Percentiles rank a stretch among this genome's conserved stretches.
phyloP scores from a whole-genome alignment of 805 yeast genomes.

The Wilhelminamyces savonicus region DNA sequence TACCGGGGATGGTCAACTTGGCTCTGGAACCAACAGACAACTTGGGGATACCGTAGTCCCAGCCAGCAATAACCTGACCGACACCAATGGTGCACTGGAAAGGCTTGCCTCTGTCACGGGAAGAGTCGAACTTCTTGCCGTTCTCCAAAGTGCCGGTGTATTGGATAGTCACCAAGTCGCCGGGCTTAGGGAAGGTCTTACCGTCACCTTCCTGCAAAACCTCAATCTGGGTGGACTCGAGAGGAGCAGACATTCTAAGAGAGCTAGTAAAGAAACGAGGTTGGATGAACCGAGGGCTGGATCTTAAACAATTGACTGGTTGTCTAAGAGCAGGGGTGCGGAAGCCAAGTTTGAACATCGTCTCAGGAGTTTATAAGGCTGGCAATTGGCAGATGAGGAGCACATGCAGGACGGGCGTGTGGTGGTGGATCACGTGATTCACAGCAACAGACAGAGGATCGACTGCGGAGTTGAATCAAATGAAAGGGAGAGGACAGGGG shows the following conservation, averaged over 20 bases:
- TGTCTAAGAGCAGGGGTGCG: too few species aligned
- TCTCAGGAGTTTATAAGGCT: too few species aligned
- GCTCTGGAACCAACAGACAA: constrained; percentile 92
- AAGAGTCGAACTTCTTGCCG: constrained; percentile 94
- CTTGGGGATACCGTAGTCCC: constrained; percentile 94
- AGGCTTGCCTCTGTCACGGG: constrained; percentile 91
- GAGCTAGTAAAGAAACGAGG: constrained; percentile 6
- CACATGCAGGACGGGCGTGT: too few species aligned
- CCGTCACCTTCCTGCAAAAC: constrained; percentile 68
- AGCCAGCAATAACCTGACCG: constrained; percentile 93
- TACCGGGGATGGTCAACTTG: constrained; percentile 84
- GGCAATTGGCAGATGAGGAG: too few species aligned
- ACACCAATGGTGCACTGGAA: constrained; percentile 93
- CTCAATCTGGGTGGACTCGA: constrained; percentile 36
- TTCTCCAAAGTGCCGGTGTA: constrained; percentile 93
- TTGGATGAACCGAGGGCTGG: too few species aligned
- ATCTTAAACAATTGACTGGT: too few species aligned
- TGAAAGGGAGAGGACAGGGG: too few species aligned
- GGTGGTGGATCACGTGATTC: too few species aligned
- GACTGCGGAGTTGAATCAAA: too few species aligned
- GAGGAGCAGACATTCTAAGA: constrained; percentile 32
- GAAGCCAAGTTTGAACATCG: too few species aligned
- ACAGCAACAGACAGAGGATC: too few species aligned
- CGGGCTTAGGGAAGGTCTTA: constrained; percentile 74
- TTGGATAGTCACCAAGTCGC: constrained; percentile 89